A percentile compares a stretch with the other conserved stretches of the same genome.
phyloP scores from a whole-genome alignment of 2,329 filamentous ascomycete genomes.

The Talaromyces amestolkiae region DNA sequence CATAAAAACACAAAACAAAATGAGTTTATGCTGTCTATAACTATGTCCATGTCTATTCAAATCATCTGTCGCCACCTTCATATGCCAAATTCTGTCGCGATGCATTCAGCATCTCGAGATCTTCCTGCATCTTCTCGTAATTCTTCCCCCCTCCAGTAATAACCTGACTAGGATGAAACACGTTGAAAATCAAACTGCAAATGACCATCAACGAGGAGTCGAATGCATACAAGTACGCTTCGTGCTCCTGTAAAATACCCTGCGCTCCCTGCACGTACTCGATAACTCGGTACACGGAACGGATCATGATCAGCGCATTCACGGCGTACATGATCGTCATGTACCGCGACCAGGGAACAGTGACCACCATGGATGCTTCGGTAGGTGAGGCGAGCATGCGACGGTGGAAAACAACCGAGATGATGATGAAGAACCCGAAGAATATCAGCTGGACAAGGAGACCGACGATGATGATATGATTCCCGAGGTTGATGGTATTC shows the following conservation, averaged over 20 bases:
- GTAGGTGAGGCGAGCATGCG: constrained; percentile 34
- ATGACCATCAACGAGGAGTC: constrained; percentile 26
- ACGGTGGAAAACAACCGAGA: constrained; percentile 26
- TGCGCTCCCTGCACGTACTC: constrained; percentile 24
- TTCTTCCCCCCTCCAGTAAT: background rate
- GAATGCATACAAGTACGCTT: constrained; percentile 26
- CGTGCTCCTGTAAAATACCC: constrained; percentile 23
- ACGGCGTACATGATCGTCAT: constrained; percentile 31
- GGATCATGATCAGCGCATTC: constrained; percentile 24
- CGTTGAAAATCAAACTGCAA: constrained; percentile 4
- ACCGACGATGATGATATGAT: constrained; percentile 30
- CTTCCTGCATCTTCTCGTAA: background rate
- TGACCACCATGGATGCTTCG: constrained; percentile 23
- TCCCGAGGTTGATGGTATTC: background rate
- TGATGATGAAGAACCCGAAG: constrained; percentile 32
- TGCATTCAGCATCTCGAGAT: constrained; percentile 6
- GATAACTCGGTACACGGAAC: constrained; percentile 25
- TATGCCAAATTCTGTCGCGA: background rate
- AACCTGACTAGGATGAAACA: constrained; percentile 6
- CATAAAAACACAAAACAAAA: background rate
- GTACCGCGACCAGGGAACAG: constrained; percentile 36
- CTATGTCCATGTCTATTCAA: background rate
- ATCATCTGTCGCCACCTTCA: background rate
- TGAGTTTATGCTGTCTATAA: background rate
- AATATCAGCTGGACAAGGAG: constrained; percentile 34